Conservation (phyloP, 2,329 filamentous ascomycete genomes). For the Colletotrichum agaves region DNA sequence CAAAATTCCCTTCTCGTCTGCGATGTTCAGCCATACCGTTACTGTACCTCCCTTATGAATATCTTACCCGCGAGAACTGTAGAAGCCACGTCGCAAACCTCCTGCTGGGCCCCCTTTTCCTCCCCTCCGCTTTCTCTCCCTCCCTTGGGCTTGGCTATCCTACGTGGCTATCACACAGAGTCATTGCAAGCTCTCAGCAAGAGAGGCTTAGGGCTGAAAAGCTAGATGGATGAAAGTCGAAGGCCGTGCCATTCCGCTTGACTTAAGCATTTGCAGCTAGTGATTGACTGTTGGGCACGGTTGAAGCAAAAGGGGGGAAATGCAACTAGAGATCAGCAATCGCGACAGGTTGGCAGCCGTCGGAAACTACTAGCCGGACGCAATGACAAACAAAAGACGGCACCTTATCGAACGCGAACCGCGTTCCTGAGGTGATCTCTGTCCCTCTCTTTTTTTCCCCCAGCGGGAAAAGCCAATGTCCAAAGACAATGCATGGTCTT, state of each 20-base stretch:
- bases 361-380: background rate
- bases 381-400: slow-evolving; percentile 6
- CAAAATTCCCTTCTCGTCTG: background rate
- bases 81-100: background rate
- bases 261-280: background rate
- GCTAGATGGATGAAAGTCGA: background rate
- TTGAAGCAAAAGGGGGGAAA: background rate
- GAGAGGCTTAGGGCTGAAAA: background rate
- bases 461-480: slow-evolving; percentile 8
- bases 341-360: slow-evolving; percentile 1
- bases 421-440: slow-evolving; percentile 1
- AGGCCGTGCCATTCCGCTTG: slow-evolving; percentile 1
- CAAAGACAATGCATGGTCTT: slow-evolving; percentile 12
- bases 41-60: background rate
- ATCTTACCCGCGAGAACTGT: background rate
- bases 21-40: background rate
- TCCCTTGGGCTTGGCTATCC: background rate
- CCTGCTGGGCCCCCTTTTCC: background rate
- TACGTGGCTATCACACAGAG: too few species aligned
- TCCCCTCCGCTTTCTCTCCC: background rate
- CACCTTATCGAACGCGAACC: background rate
- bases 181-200: background rate
- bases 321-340: background rate
- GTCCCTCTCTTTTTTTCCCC: background rate
- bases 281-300: slow-evolving; percentile 7